Percentiles rank a stretch among this genome's conserved stretches.
Conservation (phyloP, 2,329 filamentous ascomycete species). For the Penicillium hordei region DNA sequence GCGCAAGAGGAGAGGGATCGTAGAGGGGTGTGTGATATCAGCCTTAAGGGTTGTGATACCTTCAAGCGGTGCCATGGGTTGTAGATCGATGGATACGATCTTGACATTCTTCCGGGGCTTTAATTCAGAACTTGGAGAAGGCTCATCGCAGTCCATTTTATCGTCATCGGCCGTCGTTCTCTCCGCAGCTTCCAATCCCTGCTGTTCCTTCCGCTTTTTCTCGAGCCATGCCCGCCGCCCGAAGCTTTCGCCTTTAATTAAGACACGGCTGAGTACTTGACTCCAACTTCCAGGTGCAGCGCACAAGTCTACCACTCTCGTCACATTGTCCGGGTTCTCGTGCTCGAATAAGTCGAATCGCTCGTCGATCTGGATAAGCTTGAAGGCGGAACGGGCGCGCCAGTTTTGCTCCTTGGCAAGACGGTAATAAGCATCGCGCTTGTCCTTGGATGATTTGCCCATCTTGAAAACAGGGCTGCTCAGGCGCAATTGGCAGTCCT, state of each 20-base stretch:
- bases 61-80: conserved; percentile 90
- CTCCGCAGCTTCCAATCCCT: conserved; percentile 25
- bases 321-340: conserved; percentile 65
- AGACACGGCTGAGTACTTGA: conserved; percentile 86
- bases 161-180: conserved; percentile 18
- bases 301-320: conserved; percentile 91
- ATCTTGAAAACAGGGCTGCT: conserved; percentile 48
- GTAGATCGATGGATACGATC: conserved; percentile 92
- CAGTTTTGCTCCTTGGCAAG: conserved; percentile 98
- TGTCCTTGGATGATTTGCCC: conserved; percentile 98
- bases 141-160: conserved; percentile 28
- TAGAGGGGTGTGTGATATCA: conserved; percentile 96
- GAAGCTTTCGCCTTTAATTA: conserved; percentile 92
- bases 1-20: conserved; percentile 81
- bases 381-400: conserved; percentile 94
- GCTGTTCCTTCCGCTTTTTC: conserved; percentile 63
- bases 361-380: conserved; percentile 91
- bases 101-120: conserved; percentile 71
- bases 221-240: conserved; percentile 85
- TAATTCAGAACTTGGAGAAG: conserved; percentile 33
- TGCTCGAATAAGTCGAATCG: conserved; percentile 89
- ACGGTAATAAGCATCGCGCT: conserved; percentile 95
- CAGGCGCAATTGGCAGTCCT: conserved; percentile 3
- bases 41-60: conserved; percentile 90
- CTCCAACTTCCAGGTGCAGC: conserved; percentile 97